Conservation (phyloP, 371 early-diverging fungal genomes). For the Paraphysoderma sedebokerense region DNA sequence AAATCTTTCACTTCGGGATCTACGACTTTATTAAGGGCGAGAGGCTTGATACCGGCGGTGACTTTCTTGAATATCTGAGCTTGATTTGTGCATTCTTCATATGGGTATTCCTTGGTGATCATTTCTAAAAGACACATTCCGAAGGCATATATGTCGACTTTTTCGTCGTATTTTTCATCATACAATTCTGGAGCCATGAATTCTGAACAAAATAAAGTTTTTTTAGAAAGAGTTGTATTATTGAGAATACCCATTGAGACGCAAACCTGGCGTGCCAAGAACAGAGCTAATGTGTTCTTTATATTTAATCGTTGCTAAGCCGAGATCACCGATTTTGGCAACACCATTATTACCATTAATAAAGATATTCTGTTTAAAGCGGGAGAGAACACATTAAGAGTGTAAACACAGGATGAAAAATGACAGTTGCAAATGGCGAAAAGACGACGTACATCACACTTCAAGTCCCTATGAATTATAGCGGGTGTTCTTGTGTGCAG, state of each 20-base stretch:
- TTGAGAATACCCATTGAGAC: too few relatives aligned
- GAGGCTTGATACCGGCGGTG: slow-evolving; percentile 42
- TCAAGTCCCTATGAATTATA: slow-evolving; percentile 78
- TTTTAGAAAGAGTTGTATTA: too few relatives aligned
- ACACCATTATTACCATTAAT: slow-evolving; percentile 77
- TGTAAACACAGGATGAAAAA: neutral
- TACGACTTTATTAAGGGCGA: slow-evolving; percentile 19
- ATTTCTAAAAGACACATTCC: slow-evolving; percentile 85
- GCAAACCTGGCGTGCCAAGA: slow-evolving; percentile 67
- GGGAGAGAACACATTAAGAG: too few relatives aligned
- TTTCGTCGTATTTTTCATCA: slow-evolving; percentile 74
- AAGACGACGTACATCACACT: slow-evolving; percentile 22
- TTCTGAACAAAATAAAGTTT: too few relatives aligned
- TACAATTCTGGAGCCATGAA: slow-evolving; percentile 90
- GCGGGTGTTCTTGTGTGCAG: slow-evolving; percentile 63
- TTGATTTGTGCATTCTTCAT: slow-evolving; percentile 69
- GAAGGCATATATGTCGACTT: slow-evolving; percentile 83
- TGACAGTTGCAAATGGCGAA: neutral
- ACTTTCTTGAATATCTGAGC: slow-evolving; percentile 76
- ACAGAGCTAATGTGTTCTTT: slow-evolving; percentile 39
- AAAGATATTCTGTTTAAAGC: slow-evolving; percentile 73
- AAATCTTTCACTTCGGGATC: slow-evolving; percentile 31
- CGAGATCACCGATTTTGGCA: slow-evolving; percentile 84
- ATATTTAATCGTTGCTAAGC: slow-evolving; percentile 45
- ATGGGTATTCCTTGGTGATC: slow-evolving; percentile 77